Base-by-base conservation (phyloP, 768 basidiomycete genomes). In the Trametes cubensis region DNA sequence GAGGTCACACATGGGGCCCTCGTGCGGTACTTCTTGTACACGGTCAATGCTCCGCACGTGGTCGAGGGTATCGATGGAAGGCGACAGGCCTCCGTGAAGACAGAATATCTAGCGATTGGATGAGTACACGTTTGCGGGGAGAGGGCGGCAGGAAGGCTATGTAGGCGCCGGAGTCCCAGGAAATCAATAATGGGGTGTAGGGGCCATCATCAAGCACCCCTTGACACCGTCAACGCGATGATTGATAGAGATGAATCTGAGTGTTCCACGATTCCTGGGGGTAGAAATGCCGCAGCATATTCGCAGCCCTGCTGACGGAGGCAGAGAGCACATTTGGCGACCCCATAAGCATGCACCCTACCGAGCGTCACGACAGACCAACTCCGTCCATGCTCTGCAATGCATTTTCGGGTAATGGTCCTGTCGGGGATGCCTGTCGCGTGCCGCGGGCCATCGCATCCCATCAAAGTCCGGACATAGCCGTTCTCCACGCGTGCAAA, bases 1-100 rank as follows among this genome's bases (percentile, higher is more conserved):
- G 58, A 99, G 82, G 78, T 99, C 97, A 72, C 97, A 99, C 97
- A 99, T 99, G 20, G 97, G 97, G 3, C 97, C 97, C 79, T 99
- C 97, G 76, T 99, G 97, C 4, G 97, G 97, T 3, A 99, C 97
- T 73, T 99, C 97, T 77, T 99, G 97, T 68, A 98, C 94, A 58
- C 97, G 91, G 81, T 99, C 97, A 73, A 99, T 98, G 51, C 94
- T 89, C 65, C 97, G 93, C 66, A 99, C 96, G 72, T 99, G 97
- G 82, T 99, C 97, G 67, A 99, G 90, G 66, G 97, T 98, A 80
- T 99, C 96, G 77, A 98, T 98, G 63, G 97, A 98, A 20, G 97
- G 97, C 55, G 95, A 98, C 41, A 98, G 87, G 57, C 96, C 95
- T 47, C 96, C 96, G 73, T 98, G 95, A 58, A 98, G 83, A 76